Evolutionary conservation across 805 yeast species (phyloP).

Genomic region (Pichia membranifaciens): DNA sequence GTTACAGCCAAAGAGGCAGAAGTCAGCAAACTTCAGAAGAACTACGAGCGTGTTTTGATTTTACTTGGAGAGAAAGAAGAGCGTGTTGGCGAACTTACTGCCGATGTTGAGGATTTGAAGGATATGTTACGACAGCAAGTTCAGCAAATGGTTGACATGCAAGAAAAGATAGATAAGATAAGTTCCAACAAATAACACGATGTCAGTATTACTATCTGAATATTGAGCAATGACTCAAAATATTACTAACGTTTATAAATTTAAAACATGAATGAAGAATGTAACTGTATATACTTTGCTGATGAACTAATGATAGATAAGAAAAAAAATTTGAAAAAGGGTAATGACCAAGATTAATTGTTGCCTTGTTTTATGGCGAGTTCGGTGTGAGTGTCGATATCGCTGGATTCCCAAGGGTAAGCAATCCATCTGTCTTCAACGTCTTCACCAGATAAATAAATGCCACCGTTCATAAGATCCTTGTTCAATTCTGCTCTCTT

Average conservation of each 20-base stretch:
- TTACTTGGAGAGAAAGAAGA: slow-evolving; percentile 86
- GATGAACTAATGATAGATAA: no score
- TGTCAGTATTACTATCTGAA: no score
- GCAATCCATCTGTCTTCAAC: slow-evolving; percentile 81
- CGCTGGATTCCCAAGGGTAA: slow-evolving; percentile 85
- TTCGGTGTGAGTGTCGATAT: slow-evolving; percentile 71
- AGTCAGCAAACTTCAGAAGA: slow-evolving; percentile 14
- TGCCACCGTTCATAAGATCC: slow-evolving; percentile 54
- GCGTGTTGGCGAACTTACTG: slow-evolving; percentile 72
- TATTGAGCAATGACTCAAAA: no score
- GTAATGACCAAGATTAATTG: slow-evolving; percentile 30
- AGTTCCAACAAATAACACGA: not conserved
- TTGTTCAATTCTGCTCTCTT: slow-evolving; percentile 70
- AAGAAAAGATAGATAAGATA: slow-evolving; percentile 28
- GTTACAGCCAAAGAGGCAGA: slow-evolving; percentile 19
- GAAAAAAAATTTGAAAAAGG: no score
- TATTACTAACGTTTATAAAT: not conserved
- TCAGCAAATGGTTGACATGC: slow-evolving; percentile 73
- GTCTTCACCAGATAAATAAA: slow-evolving; percentile 68
- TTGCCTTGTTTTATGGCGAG: slow-evolving; percentile 64
- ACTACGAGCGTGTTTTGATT: slow-evolving; percentile 49
- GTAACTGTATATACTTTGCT: no score
- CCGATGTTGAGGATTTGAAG: slow-evolving; percentile 86
- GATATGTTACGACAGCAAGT: slow-evolving; percentile 79
- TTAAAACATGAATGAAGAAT: not conserved